phyloP scores from a whole-genome alignment of 352 stramenopile species.

The Pythium guiyangense region DNA sequence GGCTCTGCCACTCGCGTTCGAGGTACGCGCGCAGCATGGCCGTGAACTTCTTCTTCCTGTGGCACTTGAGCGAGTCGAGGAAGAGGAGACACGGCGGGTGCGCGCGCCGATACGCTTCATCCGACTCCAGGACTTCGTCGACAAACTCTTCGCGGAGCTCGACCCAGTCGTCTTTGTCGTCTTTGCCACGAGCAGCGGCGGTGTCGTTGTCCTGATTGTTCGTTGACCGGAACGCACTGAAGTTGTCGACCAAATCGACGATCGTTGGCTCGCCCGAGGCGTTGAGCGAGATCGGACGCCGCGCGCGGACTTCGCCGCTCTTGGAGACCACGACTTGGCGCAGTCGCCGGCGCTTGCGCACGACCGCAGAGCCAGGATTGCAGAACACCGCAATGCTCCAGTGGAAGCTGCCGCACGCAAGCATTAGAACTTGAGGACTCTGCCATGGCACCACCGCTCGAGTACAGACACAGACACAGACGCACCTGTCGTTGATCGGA shows the following conservation, averaged over 20 bases:
- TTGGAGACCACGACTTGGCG: conserved; percentile 4
- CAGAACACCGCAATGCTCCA: conserved; percentile 88
- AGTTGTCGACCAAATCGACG: conserved; percentile 32
- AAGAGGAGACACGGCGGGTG: conserved; percentile 88
- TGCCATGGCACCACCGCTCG: background rate
- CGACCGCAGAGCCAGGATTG: conserved; percentile 70
- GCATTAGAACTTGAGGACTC: too few relatives aligned
- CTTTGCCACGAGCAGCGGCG: too few relatives aligned
- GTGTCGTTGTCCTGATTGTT: too few relatives aligned
- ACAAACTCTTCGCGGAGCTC: conserved; percentile 19
- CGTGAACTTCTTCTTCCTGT: conserved; percentile 88
- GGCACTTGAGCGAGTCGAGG: conserved; percentile 93
- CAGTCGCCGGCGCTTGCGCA: conserved; percentile 32
- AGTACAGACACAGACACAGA: background rate
- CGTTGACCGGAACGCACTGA: conserved; percentile 13
- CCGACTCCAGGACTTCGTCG: conserved; percentile 46
- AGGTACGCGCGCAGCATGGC: conserved; percentile 85
- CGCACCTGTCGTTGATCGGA: conserved; percentile 86
- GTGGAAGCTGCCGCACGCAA: conserved; percentile 58
- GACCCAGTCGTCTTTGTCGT: conserved; percentile 9
- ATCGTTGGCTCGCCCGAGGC: conserved; percentile 7
- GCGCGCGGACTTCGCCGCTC: conserved; percentile 14
- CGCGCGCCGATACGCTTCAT: conserved; percentile 25
- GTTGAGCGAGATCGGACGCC: conserved; percentile 8
- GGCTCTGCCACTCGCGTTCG: conserved; percentile 67